phyloP scores from a whole-genome alignment of 352 stramenopile species.

The Aphanomyces invadans region DNA sequence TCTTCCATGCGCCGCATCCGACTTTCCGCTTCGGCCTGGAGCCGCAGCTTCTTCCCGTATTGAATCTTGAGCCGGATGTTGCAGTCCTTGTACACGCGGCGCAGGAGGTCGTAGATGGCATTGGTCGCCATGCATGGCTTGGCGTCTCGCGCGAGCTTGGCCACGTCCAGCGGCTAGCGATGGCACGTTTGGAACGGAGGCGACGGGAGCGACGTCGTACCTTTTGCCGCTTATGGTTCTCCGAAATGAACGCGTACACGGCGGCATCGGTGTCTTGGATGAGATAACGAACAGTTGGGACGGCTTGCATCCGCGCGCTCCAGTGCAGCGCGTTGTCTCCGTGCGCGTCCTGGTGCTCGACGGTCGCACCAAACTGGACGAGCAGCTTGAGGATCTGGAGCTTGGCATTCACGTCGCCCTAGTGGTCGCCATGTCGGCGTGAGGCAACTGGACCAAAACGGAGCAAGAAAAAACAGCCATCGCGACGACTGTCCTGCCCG shows the following conservation, averaged over 20 bases:
- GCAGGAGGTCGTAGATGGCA: slow-evolving; percentile 36
- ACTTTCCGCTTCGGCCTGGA: slow-evolving; percentile 19
- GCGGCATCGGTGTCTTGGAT: slow-evolving; percentile 51
- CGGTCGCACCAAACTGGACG: slow-evolving; percentile 37
- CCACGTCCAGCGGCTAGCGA: slow-evolving; percentile 54
- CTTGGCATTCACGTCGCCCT: slow-evolving; percentile 35
- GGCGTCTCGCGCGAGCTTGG: slow-evolving; percentile 33
- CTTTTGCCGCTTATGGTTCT: slow-evolving; percentile 55
- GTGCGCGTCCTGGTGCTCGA: slow-evolving; percentile 40
- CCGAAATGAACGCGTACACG: slow-evolving; percentile 34
- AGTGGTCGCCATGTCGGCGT: too few relatives aligned
- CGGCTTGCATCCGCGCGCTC: slow-evolving; percentile 46
- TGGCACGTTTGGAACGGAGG: too few relatives aligned
- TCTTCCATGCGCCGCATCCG: slow-evolving; percentile 27
- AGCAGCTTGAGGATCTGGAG: slow-evolving; percentile 47
- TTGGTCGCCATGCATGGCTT: slow-evolving; percentile 32
- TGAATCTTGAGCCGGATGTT: slow-evolving; percentile 61
- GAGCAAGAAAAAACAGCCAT: too few relatives aligned
- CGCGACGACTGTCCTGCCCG: too few relatives aligned
- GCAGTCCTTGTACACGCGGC: slow-evolving; percentile 38
- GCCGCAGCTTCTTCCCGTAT: slow-evolving; percentile 36
- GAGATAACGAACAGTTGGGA: slow-evolving; percentile 46
- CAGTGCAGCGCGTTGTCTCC: slow-evolving; percentile 63
- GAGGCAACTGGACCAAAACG: too few relatives aligned
- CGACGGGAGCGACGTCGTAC: slow-evolving; percentile 24